Evolutionary conservation across 2,329 filamentous ascomycete genomes (phyloP).

Genomic region (Microdochium nivale): DNA sequence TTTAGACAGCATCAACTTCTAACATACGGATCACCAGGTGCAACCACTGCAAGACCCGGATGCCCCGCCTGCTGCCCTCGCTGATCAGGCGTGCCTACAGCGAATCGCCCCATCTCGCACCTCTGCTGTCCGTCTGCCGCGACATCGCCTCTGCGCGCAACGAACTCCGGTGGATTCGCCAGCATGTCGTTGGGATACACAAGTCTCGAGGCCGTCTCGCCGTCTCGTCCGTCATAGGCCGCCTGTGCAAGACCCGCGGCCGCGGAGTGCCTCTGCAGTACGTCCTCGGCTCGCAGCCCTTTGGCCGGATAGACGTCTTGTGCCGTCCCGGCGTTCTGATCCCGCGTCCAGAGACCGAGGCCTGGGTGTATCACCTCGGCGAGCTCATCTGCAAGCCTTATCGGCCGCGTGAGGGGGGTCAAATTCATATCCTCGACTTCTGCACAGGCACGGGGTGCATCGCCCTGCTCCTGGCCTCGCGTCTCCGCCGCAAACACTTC

Average conservation of each 20-base stretch:
- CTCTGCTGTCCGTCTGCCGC: slow-evolving; percentile 56
- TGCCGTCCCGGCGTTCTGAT: slow-evolving; percentile 77
- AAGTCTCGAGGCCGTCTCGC: neutral
- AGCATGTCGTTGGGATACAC: slow-evolving; percentile 38
- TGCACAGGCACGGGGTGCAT: slow-evolving; percentile 93
- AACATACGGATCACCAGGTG: too few relatives aligned
- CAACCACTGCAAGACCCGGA: slow-evolving; percentile 15
- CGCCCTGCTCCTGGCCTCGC: slow-evolving; percentile 62
- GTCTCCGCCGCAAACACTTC: slow-evolving; percentile 35
- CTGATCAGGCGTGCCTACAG: slow-evolving; percentile 45
- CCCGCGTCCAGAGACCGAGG: slow-evolving; percentile 70
- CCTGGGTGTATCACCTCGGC: slow-evolving; percentile 52
- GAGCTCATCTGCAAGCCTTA: slow-evolving; percentile 23
- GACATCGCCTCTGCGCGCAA: slow-evolving; percentile 53
- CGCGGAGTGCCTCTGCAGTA: slow-evolving; percentile 78
- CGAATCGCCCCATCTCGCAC: slow-evolving; percentile 46
- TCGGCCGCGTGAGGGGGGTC: neutral
- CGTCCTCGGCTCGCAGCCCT: slow-evolving; percentile 78
- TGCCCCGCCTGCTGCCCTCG: slow-evolving; percentile 56
- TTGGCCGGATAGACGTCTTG: slow-evolving; percentile 71
- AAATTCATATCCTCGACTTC: slow-evolving; percentile 65
- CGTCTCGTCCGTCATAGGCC: slow-evolving; percentile 13
- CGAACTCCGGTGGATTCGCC: slow-evolving; percentile 66
- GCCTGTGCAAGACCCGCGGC: slow-evolving; percentile 40
- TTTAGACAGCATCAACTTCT: too few relatives aligned